Conservation (phyloP, 1,284 basidiomycete species). For the Melampsora medusae region DNA sequence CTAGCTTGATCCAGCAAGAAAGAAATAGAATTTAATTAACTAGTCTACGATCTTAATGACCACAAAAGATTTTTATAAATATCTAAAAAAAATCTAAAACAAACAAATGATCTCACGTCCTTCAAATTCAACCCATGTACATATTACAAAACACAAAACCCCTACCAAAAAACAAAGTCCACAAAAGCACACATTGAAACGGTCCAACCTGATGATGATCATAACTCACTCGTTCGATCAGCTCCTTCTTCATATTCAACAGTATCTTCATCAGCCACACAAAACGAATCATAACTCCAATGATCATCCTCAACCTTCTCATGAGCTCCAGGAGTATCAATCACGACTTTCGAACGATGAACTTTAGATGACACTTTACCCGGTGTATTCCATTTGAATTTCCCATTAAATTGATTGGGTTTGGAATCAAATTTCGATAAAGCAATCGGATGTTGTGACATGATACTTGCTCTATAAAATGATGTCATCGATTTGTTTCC, state of each 20-base stretch:
- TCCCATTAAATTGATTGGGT: conserved; percentile 11
- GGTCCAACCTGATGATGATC: not conserved
- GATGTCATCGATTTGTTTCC: conserved; percentile 21
- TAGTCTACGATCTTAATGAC: too few relatives aligned
- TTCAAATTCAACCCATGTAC: too few relatives aligned
- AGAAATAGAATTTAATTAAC: too few relatives aligned
- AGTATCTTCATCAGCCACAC: conserved; percentile 36
- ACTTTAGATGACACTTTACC: not conserved
- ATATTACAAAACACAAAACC: too few relatives aligned
- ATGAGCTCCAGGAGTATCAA: not conserved
- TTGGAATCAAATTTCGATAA: not conserved
- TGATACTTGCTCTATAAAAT: conserved; percentile 34
- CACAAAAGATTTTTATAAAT: too few relatives aligned
- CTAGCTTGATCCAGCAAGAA: too few relatives aligned
- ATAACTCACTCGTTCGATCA: conserved; percentile 9
- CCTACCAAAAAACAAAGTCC: too few relatives aligned
- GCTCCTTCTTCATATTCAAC: conserved; percentile 29
- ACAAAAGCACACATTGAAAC: too few relatives aligned
- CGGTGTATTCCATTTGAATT: conserved; percentile 1
- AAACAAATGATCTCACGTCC: too few relatives aligned
- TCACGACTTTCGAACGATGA: not conserved
- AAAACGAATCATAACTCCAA: conserved; percentile 36
- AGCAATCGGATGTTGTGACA: conserved; percentile 24
- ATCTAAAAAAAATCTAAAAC: too few relatives aligned
- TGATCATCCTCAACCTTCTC: conserved; percentile 5